Percentiles rank a stretch among this genome's conserved stretches.
Conservation (phyloP, 495 filamentous ascomycete genomes). For the Immersiella caudata region DNA sequence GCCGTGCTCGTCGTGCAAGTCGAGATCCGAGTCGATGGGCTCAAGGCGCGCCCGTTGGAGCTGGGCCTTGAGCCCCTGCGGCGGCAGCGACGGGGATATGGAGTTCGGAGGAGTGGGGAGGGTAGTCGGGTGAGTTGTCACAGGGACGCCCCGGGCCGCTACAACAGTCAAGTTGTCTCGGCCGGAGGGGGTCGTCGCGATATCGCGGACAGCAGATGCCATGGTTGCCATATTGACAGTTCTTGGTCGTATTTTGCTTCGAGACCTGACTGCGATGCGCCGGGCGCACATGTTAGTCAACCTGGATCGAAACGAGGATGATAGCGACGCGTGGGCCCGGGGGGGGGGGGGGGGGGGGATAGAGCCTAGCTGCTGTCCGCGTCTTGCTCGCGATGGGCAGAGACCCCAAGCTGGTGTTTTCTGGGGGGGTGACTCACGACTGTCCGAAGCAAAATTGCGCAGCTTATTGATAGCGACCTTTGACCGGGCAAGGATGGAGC, state of each 20-base stretch:
- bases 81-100: constrained; percentile 85
- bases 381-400: neutral
- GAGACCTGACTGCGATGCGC: constrained; percentile 45
- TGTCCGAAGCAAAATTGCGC: constrained; percentile 34
- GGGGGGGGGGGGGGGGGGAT: constrained; percentile 5
- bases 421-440: constrained; percentile 41
- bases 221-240: constrained; percentile 61
- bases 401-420: neutral
- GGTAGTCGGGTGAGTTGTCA: constrained; percentile 63
- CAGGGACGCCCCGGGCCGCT: constrained; percentile 60
- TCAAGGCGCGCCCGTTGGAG: constrained; percentile 62
- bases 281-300: constrained; percentile 35
- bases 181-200: constrained; percentile 61
- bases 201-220: constrained; percentile 68
- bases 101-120: constrained; percentile 95
- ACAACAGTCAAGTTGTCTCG: constrained; percentile 65
- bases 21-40: constrained; percentile 84
- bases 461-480: constrained; percentile 40
- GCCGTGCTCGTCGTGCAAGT: constrained; percentile 74
- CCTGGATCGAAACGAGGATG: constrained; percentile 18
- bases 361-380: constrained; percentile 8
- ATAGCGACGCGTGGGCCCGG: constrained; percentile 24
- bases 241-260: constrained; percentile 46
- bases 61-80: constrained; percentile 72
- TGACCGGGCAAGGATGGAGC: constrained; percentile 43